phyloP scores from a whole-genome alignment of 2,329 filamentous ascomycete species.

The Thelonectria rubi region DNA sequence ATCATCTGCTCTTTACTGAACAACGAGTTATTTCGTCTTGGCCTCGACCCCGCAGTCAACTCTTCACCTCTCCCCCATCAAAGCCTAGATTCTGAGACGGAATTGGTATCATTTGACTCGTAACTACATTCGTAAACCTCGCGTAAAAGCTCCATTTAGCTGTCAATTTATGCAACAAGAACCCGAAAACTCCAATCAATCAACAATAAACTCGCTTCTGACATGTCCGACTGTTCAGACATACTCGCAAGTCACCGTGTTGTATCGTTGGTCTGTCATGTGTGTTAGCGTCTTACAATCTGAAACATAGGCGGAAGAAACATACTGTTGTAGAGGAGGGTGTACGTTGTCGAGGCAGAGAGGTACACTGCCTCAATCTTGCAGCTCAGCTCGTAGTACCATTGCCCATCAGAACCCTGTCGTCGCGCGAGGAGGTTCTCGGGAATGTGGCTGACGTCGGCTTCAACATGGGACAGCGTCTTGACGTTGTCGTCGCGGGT shows the following conservation, averaged over 20 bases:
- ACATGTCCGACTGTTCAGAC: conserved; percentile 41
- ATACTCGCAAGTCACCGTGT: conserved; percentile 55
- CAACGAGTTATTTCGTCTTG: too few species aligned
- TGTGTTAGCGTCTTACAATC: conserved; percentile 27
- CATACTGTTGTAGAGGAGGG: conserved; percentile 54
- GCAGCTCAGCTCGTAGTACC: conserved; percentile 52
- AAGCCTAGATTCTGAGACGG: not conserved
- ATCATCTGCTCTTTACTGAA: too few species aligned
- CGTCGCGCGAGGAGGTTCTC: conserved; percentile 47
- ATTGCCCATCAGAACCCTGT: conserved; percentile 48
- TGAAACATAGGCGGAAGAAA: not conserved
- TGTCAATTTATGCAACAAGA: conserved; percentile 23
- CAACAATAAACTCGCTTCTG: not conserved
- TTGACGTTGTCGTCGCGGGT: conserved; percentile 49
- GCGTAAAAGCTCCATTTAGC: conserved; percentile 10
- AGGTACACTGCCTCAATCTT: conserved; percentile 54
- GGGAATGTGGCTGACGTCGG: conserved; percentile 53
- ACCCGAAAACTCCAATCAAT: conserved; percentile 24
- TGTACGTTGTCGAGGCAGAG: conserved; percentile 55
- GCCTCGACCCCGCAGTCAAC: not conserved
- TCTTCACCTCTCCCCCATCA: not conserved
- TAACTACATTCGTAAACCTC: conserved; percentile 23
- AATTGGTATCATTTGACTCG: conserved; percentile 30
- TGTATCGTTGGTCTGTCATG: conserved; percentile 49
- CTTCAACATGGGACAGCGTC: conserved; percentile 50